Evolutionary conservation across 2,329 filamentous ascomycete species (phyloP), one percentile per base, ranked within the genome.

Genomic region (Triangularia setosa): DNA sequence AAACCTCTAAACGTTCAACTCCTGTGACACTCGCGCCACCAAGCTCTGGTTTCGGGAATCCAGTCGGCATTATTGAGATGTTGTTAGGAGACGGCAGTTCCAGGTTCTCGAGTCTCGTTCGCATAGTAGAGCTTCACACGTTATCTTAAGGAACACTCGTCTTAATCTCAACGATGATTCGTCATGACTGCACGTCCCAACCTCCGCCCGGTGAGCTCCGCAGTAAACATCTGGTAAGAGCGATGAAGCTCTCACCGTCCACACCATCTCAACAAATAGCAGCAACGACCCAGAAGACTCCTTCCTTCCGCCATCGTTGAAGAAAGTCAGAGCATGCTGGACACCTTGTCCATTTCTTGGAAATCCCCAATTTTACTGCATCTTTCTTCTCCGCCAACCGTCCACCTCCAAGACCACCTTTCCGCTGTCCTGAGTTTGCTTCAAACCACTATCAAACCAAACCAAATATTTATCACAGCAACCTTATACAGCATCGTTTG

Each of bases 401-500:
- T 33, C 56, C 25, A 54, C 53, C 35, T 58, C 58, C 35, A 55
- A 55, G 24, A 53, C 57, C 56, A 48, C 35, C 57, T 48, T 21
- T 33, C 61, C 54, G 33, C 21, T 52, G 54, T 53, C 61, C 61
- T 63, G 61, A 33, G 55, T 60, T 59, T 63, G 54, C 18, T n/a
- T 23, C 44, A 58, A 58, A 63, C 54, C 24, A 52, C 18, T 35
- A 48, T 33, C 64, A 59, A 44, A 58, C 64, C 61, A 44, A n/a
- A 30, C 40, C 58, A 56, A 61, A 55, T 55, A 27, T 55, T 55
- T 55, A 55, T 55, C 55, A 58, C 21, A 56, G 33, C 14, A 11
- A n/a, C 24, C 35, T 62, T 61, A 64, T 33, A 23, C 30, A 64
- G 16, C 27, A 65, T 65, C 52, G 30, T 65, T 67, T 63, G 35